Base-by-base conservation (phyloP, 2,329 filamentous ascomycete species). In the Colletotrichum liriopes region DNA sequence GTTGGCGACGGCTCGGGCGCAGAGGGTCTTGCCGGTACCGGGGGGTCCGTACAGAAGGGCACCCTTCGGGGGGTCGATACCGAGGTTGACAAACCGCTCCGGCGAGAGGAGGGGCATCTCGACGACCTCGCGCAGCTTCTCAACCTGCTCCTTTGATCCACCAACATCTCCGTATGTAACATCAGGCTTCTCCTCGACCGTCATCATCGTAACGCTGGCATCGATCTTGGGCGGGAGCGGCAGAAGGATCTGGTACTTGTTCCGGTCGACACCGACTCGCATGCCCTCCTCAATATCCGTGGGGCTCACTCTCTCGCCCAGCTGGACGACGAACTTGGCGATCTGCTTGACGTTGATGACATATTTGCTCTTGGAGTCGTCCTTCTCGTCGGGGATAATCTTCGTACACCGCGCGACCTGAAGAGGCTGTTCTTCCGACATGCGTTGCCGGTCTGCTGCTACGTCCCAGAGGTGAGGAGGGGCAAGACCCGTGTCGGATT, bases 271-370 rank as follows among this genome's bases (percentile, higher is more conserved):
- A 84, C 95, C 96, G 74, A 99, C 96, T 77, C 96, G 92, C 96
- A 99, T 99, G 75, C 96, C 96, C 84, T 99, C 96, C 81, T 99
- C 96, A 79, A 99, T 99, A 91, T 99, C 96, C 77, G 96, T 98
- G 61, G 96, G 96, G 80, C 94, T 97, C 77, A 99, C 96, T 75
- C 96, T 93, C 81, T 99, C 96, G 78, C 96, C 96, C 64, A 99
- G 91, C 84, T 98, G 96, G 76, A 99, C 96, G 62, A 99, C 96
- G 79, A 99, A 99, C 86, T 99, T 99, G 80, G 96, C 96, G 79
- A 99, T 99, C 84, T 99, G 96, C 88, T 99, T 99, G 78, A 99
- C 96, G 85, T 99, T 99, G 89, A 99, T 99, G 79, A 99, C 95
- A 87, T 99, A 99, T 91, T 98, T 99, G 91, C 93, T 97, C 90